Evolutionary conservation across 495 filamentous ascomycete genomes (phyloP).

Genomic region (Penicillium chermesinum): DNA sequence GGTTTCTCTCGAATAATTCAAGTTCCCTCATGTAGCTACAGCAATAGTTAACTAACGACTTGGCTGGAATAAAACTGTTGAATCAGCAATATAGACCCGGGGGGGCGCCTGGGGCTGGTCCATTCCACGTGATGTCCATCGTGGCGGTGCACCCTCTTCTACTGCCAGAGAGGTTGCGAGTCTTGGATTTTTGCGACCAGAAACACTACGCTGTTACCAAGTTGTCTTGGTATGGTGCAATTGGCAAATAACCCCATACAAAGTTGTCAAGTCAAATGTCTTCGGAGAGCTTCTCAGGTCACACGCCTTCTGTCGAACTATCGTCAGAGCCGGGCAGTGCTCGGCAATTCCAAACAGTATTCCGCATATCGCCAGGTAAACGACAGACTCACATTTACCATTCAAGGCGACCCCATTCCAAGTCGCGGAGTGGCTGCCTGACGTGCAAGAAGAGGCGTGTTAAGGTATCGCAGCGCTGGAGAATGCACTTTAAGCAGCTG

Average conservation of each 20-base stretch:
- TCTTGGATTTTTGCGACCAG: too few species aligned
- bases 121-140: neutral
- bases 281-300: neutral
- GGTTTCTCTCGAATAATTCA: too few species aligned
- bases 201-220: too few species aligned
- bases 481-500: neutral
- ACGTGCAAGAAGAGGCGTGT: slow-evolving; percentile 30
- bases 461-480: slow-evolving; percentile 19
- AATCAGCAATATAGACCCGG: neutral
- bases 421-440: slow-evolving; percentile 27
- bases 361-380: slow-evolving; percentile 11
- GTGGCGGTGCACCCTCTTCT: neutral
- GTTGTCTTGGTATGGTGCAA: too few species aligned
- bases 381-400: slow-evolving; percentile 1
- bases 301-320: neutral
- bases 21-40: too few species aligned
- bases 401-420: slow-evolving; percentile 26
- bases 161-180: too few species aligned
- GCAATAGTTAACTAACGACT: too few species aligned
- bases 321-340: neutral
- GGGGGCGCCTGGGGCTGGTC: neutral
- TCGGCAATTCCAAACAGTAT: slow-evolving; percentile 21
- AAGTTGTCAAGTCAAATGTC: neutral
- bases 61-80: neutral
- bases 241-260: too few species aligned